Conservation (phyloP, 2,329 filamentous ascomycete genomes). For the Colletotrichum caudatum region DNA sequence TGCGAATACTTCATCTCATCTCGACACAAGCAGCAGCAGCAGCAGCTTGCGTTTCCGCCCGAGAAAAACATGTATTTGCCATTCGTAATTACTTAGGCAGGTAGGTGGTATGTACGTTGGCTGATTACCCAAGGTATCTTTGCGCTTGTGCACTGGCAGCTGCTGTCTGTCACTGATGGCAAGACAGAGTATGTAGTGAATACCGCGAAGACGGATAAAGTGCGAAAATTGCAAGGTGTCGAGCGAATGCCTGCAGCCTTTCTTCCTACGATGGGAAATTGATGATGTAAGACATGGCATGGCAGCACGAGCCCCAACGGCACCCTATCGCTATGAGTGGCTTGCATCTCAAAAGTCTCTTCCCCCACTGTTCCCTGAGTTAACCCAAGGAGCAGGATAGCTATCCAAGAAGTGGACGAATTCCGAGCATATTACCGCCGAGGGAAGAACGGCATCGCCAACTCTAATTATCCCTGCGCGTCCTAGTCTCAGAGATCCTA, state of each 20-base stretch:
- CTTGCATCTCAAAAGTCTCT: neutral
- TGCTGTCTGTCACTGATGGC: neutral
- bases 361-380: neutral
- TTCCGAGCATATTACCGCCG: neutral
- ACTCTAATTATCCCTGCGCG: constrained; percentile 42
- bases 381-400: neutral
- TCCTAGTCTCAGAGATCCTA: constrained; percentile 44
- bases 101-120: neutral
- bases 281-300: constrained; percentile 8
- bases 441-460: constrained; percentile 11
- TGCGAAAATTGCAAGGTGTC: neutral
- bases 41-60: neutral
- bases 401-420: neutral
- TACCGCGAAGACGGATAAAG: neutral
- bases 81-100: no score
- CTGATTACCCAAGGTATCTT: neutral
- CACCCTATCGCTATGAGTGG: neutral
- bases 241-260: neutral
- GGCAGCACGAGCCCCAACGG: constrained; percentile 7
- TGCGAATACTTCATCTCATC: neutral
- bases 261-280: neutral
- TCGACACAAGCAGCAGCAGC: neutral
- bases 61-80: neutral
- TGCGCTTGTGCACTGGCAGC: neutral
- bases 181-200: no score